Evolutionary conservation across 1,139 yeast species (phyloP).

Genomic region (Starmera stellimalicola): DNA sequence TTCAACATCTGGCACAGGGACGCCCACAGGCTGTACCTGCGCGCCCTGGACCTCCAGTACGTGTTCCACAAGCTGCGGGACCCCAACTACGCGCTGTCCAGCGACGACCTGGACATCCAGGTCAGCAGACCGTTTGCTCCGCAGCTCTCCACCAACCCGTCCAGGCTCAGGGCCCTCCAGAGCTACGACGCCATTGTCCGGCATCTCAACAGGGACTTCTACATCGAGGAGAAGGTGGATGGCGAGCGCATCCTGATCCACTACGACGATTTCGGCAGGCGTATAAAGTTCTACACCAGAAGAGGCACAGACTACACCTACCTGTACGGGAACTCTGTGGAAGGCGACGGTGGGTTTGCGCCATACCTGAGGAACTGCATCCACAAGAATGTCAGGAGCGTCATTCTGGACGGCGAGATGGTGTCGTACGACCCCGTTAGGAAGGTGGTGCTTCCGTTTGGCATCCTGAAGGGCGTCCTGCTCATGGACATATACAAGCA

Average conservation of each 20-base stretch:
- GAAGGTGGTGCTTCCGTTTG: constrained; percentile 63
- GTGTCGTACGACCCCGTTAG: constrained; percentile 69
- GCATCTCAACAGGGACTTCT: constrained; percentile 39
- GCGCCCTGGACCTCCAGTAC: constrained; percentile 56
- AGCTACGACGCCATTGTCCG: constrained; percentile 12
- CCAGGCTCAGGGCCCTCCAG: constrained; percentile 39
- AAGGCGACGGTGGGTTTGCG: constrained; percentile 15
- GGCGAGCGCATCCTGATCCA: constrained; percentile 87
- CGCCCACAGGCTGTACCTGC: constrained; percentile 53
- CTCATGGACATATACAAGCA: constrained; percentile 25
- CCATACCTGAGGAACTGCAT: background rate
- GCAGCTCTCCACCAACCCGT: constrained; percentile 53
- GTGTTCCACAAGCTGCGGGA: constrained; percentile 55
- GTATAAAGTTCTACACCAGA: constrained; percentile 52
- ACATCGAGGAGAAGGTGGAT: constrained; percentile 85
- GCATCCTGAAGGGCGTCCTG: constrained; percentile 67
- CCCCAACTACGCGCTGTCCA: constrained; percentile 32
- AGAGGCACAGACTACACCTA: constrained; percentile 65
- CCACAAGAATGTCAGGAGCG: constrained; percentile 26
- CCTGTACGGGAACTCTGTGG: constrained; percentile 53
- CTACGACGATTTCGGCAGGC: constrained; percentile 27
- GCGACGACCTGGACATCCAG: constrained; percentile 36
- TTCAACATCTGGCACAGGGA: constrained; percentile 75
- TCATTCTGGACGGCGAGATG: constrained; percentile 87
- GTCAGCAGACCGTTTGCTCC: constrained; percentile 57